Percentiles rank a stretch among this genome's conserved stretches.
phyloP scores from a whole-genome alignment of 1,284 basidiomycete species.

The Boletus semigastroideus region DNA sequence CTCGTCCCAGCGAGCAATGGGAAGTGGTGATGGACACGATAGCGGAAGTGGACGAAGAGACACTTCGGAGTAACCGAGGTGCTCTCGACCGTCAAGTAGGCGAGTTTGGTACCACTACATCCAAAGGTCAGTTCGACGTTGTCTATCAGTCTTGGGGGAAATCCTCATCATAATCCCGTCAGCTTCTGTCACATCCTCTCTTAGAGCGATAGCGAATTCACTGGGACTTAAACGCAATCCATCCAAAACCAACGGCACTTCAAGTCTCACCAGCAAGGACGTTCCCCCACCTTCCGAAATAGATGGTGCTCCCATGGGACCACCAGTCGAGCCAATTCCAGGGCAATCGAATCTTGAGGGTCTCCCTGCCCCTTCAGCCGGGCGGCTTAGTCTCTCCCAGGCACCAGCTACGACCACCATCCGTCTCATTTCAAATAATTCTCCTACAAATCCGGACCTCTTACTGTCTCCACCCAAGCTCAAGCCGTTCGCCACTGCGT shows the following conservation, averaged over 20 bases:
- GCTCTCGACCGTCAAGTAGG: conserved; percentile 36
- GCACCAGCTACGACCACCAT: conserved; percentile 59
- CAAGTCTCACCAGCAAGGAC: conserved; percentile 20
- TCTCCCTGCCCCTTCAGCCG: conserved; percentile 53
- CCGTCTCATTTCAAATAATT: conserved; percentile 51
- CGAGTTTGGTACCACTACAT: conserved; percentile 67
- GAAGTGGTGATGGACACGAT: conserved; percentile 77
- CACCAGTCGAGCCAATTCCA: conserved; percentile 47
- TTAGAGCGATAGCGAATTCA: conserved; percentile 68
- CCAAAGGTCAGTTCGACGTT: conserved; percentile 53
- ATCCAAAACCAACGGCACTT: conserved; percentile 33
- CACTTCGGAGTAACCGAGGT: conserved; percentile 29
- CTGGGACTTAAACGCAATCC: conserved; percentile 59
- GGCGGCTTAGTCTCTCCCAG: conserved; percentile 44
- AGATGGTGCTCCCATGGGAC: conserved; percentile 12
- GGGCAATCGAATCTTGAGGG: conserved; percentile 57
- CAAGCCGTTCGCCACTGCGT: conserved; percentile 59
- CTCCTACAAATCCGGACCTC: conserved; percentile 21
- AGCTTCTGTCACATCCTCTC: conserved; percentile 60
- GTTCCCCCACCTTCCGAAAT: conserved; percentile 41
- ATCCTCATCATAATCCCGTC: conserved; percentile 15
- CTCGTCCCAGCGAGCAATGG: conserved; percentile 72
- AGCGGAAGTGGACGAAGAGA: conserved; percentile 55
- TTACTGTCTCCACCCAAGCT: conserved; percentile 56
- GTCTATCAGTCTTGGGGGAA: not conserved